phyloP scores from a whole-genome alignment of 2,329 filamentous ascomycete species.

The Leptographium galeiforme region DNA sequence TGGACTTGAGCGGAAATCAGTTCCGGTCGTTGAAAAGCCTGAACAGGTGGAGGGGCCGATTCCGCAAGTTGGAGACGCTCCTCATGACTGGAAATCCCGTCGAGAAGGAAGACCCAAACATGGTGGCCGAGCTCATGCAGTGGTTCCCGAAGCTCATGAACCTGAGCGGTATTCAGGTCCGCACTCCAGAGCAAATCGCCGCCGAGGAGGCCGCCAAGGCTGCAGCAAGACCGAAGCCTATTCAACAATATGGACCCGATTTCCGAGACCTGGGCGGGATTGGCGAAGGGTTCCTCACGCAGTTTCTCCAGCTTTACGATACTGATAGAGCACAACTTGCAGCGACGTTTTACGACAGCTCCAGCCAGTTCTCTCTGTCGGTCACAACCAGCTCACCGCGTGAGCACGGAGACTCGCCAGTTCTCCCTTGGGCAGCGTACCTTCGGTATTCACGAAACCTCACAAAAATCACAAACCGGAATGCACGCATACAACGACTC shows the following conservation, averaged over 20 bases:
- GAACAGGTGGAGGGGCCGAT: constrained; percentile 64
- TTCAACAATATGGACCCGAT: constrained; percentile 50
- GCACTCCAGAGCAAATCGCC: constrained; percentile 57
- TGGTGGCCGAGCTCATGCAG: constrained; percentile 54
- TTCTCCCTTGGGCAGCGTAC: constrained; percentile 58
- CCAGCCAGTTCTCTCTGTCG: constrained; percentile 62
- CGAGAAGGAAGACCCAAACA: constrained; percentile 42
- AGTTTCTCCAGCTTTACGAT: constrained; percentile 66
- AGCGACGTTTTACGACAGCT: constrained; percentile 58
- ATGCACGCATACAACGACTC: constrained; percentile 46
- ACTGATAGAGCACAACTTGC: constrained; percentile 50
- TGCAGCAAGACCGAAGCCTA: constrained; percentile 29
- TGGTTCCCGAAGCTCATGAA: constrained; percentile 75
- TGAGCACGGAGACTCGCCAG: constrained; percentile 24
- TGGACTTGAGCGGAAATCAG: constrained; percentile 78
- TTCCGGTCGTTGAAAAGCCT: constrained; percentile 56
- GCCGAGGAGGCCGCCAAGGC: constrained; percentile 37
- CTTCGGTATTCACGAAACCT: constrained; percentile 70
- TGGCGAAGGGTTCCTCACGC: constrained; percentile 60
- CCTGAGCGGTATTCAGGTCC: constrained; percentile 62
- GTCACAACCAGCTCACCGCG: constrained; percentile 49
- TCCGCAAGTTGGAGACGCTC: constrained; percentile 67
- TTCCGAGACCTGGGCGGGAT: constrained; percentile 64
- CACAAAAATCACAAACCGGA: constrained; percentile 47
- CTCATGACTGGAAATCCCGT: constrained; percentile 69